Evolutionary conservation across 2,329 filamentous ascomycete genomes (phyloP), one percentile per base, ranked within the genome.

Genomic region (Knoxdaviesia capensis): DNA sequence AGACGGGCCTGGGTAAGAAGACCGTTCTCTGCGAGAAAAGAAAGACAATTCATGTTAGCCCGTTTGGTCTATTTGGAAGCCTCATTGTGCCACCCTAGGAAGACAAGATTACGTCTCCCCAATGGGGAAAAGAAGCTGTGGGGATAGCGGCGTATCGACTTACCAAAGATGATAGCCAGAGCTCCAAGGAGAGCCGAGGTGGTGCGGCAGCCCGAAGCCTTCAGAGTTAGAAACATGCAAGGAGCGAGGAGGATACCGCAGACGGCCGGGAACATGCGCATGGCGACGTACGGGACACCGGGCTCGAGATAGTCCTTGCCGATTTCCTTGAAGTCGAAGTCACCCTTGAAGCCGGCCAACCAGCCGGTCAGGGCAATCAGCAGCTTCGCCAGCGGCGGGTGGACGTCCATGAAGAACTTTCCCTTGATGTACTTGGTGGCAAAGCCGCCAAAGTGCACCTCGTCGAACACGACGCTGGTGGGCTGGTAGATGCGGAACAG

Each of bases 331-430:
- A 98, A 98, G 60, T 96, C 90, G 58, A 98, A 98, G 48, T 85
- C 71, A 49, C 90, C 90, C 56, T 94, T 74, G 59, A 96, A 98
- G 42, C 90, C 90, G 53, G 87, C 90, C 48, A 94, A 62, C 78
- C 82, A 98, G 51, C 88, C 90, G 48, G 87, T 86, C 46, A 98
- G 74, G 41, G 90, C 93, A 54, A 98, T 88, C 51, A 98, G 77
- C 57, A 98, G 75, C 68, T 98, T 98, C 50, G 90, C 90, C 46
- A 98, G 71, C 38, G 90, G 90, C 32, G 90, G 90, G 58, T 98
- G 90, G n/a, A 98, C 90, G 58, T 98, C 90, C 90, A 98, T 98
- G 62, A 98, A 98, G 72, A 98, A 98, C 58, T 72, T 80, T 55
- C 90, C 90, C 69, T 98, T 96, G 71, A 98, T 96, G 61, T 98